Evolutionary conservation across 805 yeast genomes (phyloP), one percentile per base, ranked within the genome.

Genomic region (Kluyveromyces starmeri): DNA sequence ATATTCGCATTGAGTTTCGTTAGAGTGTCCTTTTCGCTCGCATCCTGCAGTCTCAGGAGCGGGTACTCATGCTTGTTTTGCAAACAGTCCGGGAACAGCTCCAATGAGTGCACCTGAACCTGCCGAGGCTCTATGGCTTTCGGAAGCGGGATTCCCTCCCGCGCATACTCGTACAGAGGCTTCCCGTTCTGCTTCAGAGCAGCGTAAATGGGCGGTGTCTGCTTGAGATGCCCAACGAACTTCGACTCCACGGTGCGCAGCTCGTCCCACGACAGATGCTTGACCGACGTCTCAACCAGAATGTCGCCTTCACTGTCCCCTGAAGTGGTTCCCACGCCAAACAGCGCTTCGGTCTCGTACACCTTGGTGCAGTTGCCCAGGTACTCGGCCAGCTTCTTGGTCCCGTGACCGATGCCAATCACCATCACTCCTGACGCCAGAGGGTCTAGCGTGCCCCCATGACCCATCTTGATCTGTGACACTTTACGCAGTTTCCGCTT

Each of bases 371-470:
- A 78, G 20, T 78, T 81, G 20, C 75, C 75, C 14, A 89, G 65
- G 50, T 81, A 86, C 40, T 71, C 65, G 37, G 75, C 79, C 27
- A 92, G 63, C 51, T 71, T 65, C 55, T 89, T 94, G 2, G 99
- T 92, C 3, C 98, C 98, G 1, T 67, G 42, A 5, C 96, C 96
- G n/a, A 92, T 73, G 4, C 98, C 99, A 36, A 92, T 68, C 2
- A 94, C 89, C 27, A 83, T 58, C 1, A 89, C 88, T 8, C 99
- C 99, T n/a, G 86, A 77, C 0, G 99, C 99, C 27, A 83, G 60
- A 0, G 97, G 96, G 51, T 92, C 99, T 24, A 92, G 64, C 0
- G 99, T 92, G 7, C 99, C 99, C 13, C 98, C 99, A 57, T 92
- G 99, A 1, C 99, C 99, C 67, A 89, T 80, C 51, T 92, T 92